Conservation (phyloP, 768 basidiomycete genomes). For the Lactifluus rugatus region DNA sequence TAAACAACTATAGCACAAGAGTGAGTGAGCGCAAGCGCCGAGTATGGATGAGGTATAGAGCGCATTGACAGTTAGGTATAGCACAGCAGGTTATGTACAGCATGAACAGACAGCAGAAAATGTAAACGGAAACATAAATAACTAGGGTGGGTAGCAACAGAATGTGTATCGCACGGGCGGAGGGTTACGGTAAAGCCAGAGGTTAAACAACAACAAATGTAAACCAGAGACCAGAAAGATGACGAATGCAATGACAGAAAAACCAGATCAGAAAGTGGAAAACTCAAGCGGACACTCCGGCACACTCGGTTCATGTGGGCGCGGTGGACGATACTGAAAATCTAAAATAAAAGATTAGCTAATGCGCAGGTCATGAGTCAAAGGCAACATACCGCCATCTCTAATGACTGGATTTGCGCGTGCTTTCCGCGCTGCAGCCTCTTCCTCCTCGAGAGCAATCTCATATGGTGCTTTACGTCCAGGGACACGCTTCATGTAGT, state of each 20-base stretch:
- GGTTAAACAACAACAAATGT: constrained; percentile 7
- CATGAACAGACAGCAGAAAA: constrained; percentile 5
- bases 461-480: constrained; percentile 62
- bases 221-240: background rate
- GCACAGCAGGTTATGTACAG: constrained; percentile 17
- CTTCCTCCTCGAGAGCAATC: constrained; percentile 59
- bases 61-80: constrained; percentile 4
- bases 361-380: background rate
- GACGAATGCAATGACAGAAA: background rate
- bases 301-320: constrained; percentile 36
- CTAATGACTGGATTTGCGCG: constrained; percentile 54
- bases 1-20: constrained; percentile 17
- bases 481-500: constrained; percentile 42
- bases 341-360: constrained; percentile 25
- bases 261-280: constrained; percentile 48
- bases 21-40: constrained; percentile 1
- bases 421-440: constrained; percentile 40
- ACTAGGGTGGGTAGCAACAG: background rate
- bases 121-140: constrained; percentile 1
- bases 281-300: constrained; percentile 40
- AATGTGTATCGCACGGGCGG: constrained; percentile 1
- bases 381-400: constrained; percentile 34
- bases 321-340: constrained; percentile 58
- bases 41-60: constrained; percentile 11
- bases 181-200: background rate